Conservation (phyloP, 176 grass and related monocot genomes). For the Oryza meyeriana region DNA sequence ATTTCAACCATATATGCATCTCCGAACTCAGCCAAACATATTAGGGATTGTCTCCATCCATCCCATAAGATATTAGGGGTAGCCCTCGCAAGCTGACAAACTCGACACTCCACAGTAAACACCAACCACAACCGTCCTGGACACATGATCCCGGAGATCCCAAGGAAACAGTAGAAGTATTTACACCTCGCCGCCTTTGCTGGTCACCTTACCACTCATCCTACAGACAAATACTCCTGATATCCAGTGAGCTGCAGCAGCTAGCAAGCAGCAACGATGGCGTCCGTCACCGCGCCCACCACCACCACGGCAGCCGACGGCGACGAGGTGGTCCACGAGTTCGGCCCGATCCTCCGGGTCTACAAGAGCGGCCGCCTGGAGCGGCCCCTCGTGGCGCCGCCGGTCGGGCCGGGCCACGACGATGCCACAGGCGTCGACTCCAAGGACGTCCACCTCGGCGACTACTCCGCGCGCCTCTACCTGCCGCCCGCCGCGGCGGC, state of each 20-base stretch:
- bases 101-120: too few species aligned
- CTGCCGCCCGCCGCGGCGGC: background rate
- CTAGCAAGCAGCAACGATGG: background rate
- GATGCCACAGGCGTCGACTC: conserved; percentile 41
- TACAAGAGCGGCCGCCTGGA: conserved; percentile 59
- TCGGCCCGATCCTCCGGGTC: conserved; percentile 31
- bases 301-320: background rate
- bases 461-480: conserved; percentile 42
- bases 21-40: too few species aligned
- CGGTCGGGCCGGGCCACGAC: conserved; percentile 20
- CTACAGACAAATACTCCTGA: background rate
- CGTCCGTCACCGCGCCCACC: background rate
- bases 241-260: background rate
- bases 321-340: conserved; percentile 38
- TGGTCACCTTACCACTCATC: background rate
- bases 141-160: too few species aligned
- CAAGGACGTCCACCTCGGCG: conserved; percentile 39
- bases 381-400: conserved; percentile 12
- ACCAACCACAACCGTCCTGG: too few species aligned
- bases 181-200: too few species aligned
- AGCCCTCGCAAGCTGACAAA: too few species aligned
- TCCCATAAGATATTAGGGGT: too few species aligned
- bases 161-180: too few species aligned
- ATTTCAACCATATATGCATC: too few species aligned
- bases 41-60: too few species aligned